Base-by-base conservation (phyloP, 2,329 filamentous ascomycete species). In the Lizonia empirigonia region DNA sequence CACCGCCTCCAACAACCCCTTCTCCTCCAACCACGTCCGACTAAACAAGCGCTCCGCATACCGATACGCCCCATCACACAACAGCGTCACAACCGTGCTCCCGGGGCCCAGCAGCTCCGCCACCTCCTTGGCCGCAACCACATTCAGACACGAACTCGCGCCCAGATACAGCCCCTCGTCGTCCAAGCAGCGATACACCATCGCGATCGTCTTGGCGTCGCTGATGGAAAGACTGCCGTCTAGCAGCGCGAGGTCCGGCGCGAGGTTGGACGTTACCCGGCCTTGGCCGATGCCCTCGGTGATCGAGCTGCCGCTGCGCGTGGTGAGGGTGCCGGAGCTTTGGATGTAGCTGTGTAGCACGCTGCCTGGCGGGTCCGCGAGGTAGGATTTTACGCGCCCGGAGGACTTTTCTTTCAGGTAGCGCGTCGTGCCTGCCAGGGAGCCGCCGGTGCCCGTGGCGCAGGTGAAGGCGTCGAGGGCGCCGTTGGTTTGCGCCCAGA, bases 251-350 rank as follows among this genome's bases (percentile, higher is more conserved):
- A 99, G 82, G 67, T 99, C 94, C 4, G 89, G 89, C 74, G 85
- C 80, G 59, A 99, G 78, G 76, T 99, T 99, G 70, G 96, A 90
- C n/a, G 94, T 99, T 42, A 99, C 84, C 44, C 94, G 88, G 29
- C 94, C 94, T 78, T 97, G 94, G 16, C 94, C 94, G 67, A 99
- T 99, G 19, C 94, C 94, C 77, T 99, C 94, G 2, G 94, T 99
- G 76, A 99, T 97, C 68, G 89, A 94, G 46, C 89, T 87, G 8
- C 94, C 94, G 2, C 79, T 78, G 41, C 94, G 83, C 69, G 97
- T 93, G n/a, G 80, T 79, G 46, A 97, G 80, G 71, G 89, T 88
- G 30, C 92, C 92, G 10, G 91, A 91, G 13, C 88, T 92, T 53
- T 84, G 82, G 62, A 99, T 88, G 78, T 97, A 97, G 54, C 88